Conservation (phyloP, 768 basidiomycete species). For the Russula sp. region DNA sequence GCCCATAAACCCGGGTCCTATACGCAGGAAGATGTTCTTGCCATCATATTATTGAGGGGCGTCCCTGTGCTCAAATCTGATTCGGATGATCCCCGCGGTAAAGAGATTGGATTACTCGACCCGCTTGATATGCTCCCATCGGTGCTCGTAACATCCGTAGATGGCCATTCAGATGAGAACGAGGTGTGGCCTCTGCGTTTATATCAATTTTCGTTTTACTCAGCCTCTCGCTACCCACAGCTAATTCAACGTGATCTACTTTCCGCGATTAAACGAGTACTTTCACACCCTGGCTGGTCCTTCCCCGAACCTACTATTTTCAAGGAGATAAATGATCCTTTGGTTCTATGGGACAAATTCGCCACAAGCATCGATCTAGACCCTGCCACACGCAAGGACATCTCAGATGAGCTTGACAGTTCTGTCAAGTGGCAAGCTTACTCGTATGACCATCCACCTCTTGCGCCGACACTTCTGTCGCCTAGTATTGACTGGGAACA, state of each 20-base stretch:
- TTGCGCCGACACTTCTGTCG: conserved; percentile 37
- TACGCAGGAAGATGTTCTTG: conserved; percentile 34
- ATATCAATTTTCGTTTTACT: not conserved
- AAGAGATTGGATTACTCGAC: conserved; percentile 44
- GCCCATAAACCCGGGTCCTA: conserved; percentile 22
- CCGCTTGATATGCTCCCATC: conserved; percentile 47
- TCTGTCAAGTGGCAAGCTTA: conserved; percentile 49
- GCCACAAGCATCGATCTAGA: conserved; percentile 33
- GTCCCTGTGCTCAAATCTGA: conserved; percentile 41
- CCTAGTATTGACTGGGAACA: conserved; percentile 54
- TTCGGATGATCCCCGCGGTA: conserved; percentile 26
- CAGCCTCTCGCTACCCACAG: not conserved
- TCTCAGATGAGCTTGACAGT: conserved; percentile 41
- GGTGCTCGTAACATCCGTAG: conserved; percentile 30
- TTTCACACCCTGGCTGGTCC: conserved; percentile 5
- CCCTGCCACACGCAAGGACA: conserved; percentile 31
- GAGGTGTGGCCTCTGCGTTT: not conserved
- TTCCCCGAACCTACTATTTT: not conserved
- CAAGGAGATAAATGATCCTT: conserved; percentile 25
- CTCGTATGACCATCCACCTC: conserved; percentile 44
- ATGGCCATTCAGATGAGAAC: conserved; percentile 22
- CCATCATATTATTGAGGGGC: conserved; percentile 40
- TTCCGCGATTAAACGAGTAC: not conserved
- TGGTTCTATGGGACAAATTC: conserved; percentile 40
- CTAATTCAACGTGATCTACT: not conserved